phyloP scores from a whole-genome alignment of 1,284 basidiomycete species.

The Ustilago sp. region DNA sequence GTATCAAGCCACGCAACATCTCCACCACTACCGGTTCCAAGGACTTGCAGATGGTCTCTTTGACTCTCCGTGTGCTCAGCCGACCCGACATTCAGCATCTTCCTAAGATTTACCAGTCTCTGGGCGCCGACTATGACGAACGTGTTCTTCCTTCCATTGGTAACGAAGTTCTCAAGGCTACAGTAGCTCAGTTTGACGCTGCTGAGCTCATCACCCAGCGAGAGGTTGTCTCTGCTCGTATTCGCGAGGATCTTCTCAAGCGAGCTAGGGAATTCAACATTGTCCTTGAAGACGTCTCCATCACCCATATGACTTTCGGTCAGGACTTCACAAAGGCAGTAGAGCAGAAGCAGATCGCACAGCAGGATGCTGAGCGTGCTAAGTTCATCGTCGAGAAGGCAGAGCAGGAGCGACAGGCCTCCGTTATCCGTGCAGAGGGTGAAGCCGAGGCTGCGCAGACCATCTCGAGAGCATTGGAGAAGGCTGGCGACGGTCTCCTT shows the following conservation, averaged over 20 bases:
- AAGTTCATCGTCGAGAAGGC: constrained; percentile 97
- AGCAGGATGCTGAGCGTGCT: constrained; percentile 92
- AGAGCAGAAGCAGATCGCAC: constrained; percentile 97
- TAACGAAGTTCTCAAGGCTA: constrained; percentile 94
- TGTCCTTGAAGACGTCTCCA: constrained; percentile 95
- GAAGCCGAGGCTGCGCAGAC: constrained; percentile 90
- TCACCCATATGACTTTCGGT: constrained; percentile 76
- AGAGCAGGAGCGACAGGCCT: constrained; percentile 98
- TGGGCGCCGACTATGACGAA: constrained; percentile 97
- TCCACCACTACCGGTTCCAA: constrained; percentile 96
- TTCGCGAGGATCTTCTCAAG: constrained; percentile 90
- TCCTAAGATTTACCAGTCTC: constrained; percentile 91
- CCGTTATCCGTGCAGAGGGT: constrained; percentile 96
- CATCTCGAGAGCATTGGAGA: constrained; percentile 90
- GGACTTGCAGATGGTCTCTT: constrained; percentile 91
- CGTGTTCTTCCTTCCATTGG: constrained; percentile 81
- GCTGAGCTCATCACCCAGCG: constrained; percentile 86
- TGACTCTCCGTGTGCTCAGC: constrained; percentile 95
- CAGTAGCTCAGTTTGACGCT: constrained; percentile 98
- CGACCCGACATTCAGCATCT: constrained; percentile 90
- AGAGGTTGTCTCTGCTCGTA: constrained; percentile 85
- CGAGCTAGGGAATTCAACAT: constrained; percentile 97
- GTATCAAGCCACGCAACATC: constrained; percentile 94
- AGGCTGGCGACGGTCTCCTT: constrained; percentile 94
- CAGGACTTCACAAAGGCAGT: constrained; percentile 81